These are phyloP conservation scores for Aplosporella prunicola DNA, from an alignment of 2,329 filamentous ascomycete genomes.

Conservation along the genomic window DNA sequence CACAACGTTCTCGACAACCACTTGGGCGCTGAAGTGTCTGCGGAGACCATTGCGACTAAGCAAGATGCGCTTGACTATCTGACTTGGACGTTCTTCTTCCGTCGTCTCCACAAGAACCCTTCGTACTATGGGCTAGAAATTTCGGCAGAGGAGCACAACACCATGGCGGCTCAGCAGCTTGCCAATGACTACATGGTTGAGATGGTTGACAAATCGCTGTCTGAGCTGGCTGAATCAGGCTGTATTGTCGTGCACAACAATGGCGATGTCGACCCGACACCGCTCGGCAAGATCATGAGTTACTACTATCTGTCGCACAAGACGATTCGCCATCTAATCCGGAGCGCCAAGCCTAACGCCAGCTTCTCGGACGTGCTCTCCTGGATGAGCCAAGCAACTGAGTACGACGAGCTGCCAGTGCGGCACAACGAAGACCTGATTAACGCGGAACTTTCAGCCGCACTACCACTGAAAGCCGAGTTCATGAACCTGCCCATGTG, in stretches of 20 bases:
- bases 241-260: conserved; percentile 78
- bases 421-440: conserved; percentile 97
- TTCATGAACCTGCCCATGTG: conserved; percentile 73
- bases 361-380: conserved; percentile 73
- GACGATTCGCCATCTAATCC: conserved; percentile 77
- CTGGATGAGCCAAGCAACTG: conserved; percentile 88
- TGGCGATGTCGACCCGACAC: conserved; percentile 80
- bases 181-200: conserved; percentile 94
- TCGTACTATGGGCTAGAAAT: conserved; percentile 97
- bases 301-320: conserved; percentile 96
- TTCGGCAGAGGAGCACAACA: conserved; percentile 84
- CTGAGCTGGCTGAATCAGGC: conserved; percentile 70
- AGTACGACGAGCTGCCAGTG: conserved; percentile 96
- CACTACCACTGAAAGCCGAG: conserved; percentile 58
- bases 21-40: conserved; percentile 86
- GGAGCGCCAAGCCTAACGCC: conserved; percentile 64
- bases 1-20: conserved; percentile 97
- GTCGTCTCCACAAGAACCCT: conserved; percentile 92
- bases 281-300: conserved; percentile 96
- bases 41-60: conserved; percentile 85
- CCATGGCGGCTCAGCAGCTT: conserved; percentile 69
- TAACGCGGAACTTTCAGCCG: conserved; percentile 79
- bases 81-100: conserved; percentile 99
- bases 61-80: conserved; percentile 96
- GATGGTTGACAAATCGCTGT: conserved; percentile 78